Percentiles rank a stretch among this genome's conserved stretches.
Evolutionary conservation across 169 alveolate species (phyloP).

Genomic region (Plasmodium chabaudi): DNA sequence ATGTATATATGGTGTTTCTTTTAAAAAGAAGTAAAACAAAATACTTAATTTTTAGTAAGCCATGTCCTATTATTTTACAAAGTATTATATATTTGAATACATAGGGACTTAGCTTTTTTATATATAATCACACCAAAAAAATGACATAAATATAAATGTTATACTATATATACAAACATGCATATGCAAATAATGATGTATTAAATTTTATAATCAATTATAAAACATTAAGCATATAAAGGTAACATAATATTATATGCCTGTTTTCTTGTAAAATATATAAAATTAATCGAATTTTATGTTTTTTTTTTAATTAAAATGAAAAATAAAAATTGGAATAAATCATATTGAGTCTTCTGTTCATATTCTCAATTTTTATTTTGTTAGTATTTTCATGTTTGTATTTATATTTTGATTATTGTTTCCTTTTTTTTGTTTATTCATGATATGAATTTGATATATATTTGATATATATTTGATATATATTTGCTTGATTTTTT

Average conservation of each 20-base stretch:
- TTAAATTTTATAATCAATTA: slow-evolving; percentile 28
- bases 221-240: slow-evolving; percentile 6
- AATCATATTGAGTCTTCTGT: background rate
- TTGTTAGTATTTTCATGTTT: slow-evolving; percentile 2
- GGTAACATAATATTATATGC: background rate
- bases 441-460: background rate
- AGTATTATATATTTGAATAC: background rate
- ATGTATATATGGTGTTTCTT: background rate
- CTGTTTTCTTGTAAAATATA: background rate
- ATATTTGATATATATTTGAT: too few species aligned
- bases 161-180: background rate
- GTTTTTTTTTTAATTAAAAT: slow-evolving; percentile 1
- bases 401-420: background rate
- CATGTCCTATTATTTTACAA: too few species aligned
- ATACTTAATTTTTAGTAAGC: too few species aligned
- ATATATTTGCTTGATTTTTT: background rate
- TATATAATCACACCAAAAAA: slow-evolving; percentile 7
- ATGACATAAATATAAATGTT: background rate
- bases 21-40: background rate
- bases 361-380: background rate
- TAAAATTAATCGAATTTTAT: background rate
- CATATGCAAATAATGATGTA: background rate
- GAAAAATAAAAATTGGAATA: background rate
- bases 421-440: background rate
- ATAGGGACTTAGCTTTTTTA: background rate